These are phyloP conservation scores for Verticillium nubilum DNA, from an alignment of 2,329 filamentous ascomycete genomes.

Conservation along the genomic window DNA sequence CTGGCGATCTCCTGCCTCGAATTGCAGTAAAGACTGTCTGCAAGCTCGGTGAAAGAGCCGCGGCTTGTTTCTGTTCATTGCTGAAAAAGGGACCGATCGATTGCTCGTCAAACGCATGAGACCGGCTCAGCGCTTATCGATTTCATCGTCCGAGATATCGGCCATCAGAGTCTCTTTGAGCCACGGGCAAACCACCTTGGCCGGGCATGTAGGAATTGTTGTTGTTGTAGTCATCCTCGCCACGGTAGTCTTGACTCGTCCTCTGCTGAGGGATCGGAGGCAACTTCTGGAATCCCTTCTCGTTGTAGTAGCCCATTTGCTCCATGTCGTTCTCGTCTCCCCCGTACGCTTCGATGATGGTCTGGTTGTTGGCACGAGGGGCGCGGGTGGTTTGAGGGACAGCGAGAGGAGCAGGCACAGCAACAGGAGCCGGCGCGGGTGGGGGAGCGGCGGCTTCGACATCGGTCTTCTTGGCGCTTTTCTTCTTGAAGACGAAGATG, in stretches of 20 bases:
- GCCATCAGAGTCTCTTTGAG: conserved; percentile 7
- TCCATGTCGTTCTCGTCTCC: conserved; percentile 1
- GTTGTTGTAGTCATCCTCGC: not conserved
- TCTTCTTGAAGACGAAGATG: not conserved
- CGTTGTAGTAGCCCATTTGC: conserved; percentile 1
- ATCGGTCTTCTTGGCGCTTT: not conserved
- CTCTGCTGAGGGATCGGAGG: conserved; percentile 1
- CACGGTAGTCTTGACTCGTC: not conserved
- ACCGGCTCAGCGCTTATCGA: not conserved
- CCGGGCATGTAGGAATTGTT: not conserved
- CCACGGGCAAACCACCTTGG: conserved; percentile 7
- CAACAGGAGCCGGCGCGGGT: not conserved
- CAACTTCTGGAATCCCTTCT: conserved; percentile 1
- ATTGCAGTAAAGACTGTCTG: not conserved
- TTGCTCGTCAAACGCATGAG: not conserved
- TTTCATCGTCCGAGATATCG: conserved; percentile 5
- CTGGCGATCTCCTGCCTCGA: not conserved
- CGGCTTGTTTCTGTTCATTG: not conserved
- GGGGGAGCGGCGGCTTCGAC: not conserved
- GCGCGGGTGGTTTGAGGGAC: not conserved
- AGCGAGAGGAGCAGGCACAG: not conserved
- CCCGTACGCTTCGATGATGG: conserved; percentile 2
- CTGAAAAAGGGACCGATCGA: not conserved
- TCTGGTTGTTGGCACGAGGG: not conserved
- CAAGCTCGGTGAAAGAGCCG: not conserved